These are phyloP conservation scores for Euclidium syriacum DNA, from an alignment of 345 rosid species.

Conservation along the genomic window DNA sequence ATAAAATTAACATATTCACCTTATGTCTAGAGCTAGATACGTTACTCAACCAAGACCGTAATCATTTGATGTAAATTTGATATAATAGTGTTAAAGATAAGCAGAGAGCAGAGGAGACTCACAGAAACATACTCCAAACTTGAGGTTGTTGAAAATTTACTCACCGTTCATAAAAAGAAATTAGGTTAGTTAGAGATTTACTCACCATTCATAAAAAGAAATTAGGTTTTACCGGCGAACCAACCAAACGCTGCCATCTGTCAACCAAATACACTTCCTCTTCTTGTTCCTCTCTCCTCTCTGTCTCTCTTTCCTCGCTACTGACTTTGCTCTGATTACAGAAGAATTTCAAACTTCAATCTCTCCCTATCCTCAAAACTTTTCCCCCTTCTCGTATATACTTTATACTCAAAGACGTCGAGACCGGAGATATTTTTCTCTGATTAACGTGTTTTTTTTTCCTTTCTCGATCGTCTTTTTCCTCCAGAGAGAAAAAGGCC, in stretches of 20 bases:
- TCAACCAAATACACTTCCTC: slow-evolving; percentile 23
- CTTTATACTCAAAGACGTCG: not conserved
- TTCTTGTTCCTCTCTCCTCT: slow-evolving; percentile 15
- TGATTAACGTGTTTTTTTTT: not conserved
- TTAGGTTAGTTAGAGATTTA: not conserved
- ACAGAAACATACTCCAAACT: no score
- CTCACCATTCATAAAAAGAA: not conserved
- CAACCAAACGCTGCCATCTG: slow-evolving; percentile 18
- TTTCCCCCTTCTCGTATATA: not conserved
- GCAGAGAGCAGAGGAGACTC: no score
- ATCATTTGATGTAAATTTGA: no score
- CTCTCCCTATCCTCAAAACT: slow-evolving; percentile 16
- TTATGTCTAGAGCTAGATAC: no score
- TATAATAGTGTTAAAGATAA: no score
- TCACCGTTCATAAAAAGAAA: not conserved
- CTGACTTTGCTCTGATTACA: slow-evolving; percentile 30
- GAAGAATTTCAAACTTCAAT: slow-evolving; percentile 10
- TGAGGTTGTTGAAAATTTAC: not conserved
- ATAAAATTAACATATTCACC: no score
- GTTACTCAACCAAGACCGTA: no score
- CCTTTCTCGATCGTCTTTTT: not conserved
- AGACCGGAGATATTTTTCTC: not conserved
- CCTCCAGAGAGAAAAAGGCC: not conserved
- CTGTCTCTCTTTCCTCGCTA: slow-evolving; percentile 19
- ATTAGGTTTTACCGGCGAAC: not conserved